Evolutionary conservation across 2,329 filamentous ascomycete genomes (phyloP), one percentile per base, ranked within the genome.

Genomic region (Aureobasidium leucospermi): DNA sequence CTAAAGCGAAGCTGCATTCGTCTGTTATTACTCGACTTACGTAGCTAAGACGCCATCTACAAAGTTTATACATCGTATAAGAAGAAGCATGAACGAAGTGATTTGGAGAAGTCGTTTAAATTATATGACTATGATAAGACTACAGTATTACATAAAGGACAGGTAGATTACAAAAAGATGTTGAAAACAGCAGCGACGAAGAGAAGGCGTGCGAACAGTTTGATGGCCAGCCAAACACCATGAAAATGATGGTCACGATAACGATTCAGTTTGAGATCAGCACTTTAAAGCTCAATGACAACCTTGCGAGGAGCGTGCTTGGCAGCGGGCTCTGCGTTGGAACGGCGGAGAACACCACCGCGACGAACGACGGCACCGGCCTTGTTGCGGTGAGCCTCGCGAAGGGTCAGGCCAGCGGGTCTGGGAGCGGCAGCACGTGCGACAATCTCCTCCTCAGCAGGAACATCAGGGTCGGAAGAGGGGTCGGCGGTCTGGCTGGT

Each of bases 281-380:
- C n/a, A 23, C 13, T 9, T 45, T 56, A 56, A 2, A 56, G 39
- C 39, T 56, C 41, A 15, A 41, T 41, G 8, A 45, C 36, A 23
- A 56, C 39, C 34, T 56, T 42, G 39, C 52, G 52, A 23, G 29
- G 34, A 29, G 52, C 36, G 5, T 56, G 34, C 52, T 56, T 41
- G 3, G 36, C 52, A 36, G 52, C 52, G 32, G 29, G 29, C 52
- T 56, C 52, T 32, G 32, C 43, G n/a, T 45, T 43, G n/a, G 42
- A 38, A 19, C 53, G 53, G 16, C 53, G 53, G n/a, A 58, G 39
- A 28, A 58, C 34, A 46, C 53, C 53, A 36, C 53, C 53, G 4
- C 53, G 36, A 43, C 53, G 53, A 11, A 46, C 19, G 10, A 58
- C 53, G 5, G 28, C 13, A 19, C 28, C 31, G 29, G 42, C 43